Base-by-base conservation (phyloP, 441 rosid genomes). In the Capsella rubella region DNA sequence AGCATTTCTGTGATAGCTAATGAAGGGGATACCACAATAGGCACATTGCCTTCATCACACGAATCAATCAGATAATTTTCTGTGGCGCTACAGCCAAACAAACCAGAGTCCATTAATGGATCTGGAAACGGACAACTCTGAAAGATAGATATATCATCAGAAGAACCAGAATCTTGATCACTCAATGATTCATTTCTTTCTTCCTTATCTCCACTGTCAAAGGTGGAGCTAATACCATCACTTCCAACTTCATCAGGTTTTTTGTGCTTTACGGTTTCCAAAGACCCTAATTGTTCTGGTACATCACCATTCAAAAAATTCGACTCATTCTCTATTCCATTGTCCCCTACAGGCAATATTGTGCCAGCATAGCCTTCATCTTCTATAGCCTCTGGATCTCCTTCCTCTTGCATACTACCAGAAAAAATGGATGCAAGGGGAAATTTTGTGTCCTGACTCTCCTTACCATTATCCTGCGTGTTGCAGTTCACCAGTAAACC, bases 1-100 rank as follows among this genome's bases (percentile, higher is more conserved):
- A 81, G 43, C 68, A 81, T 35, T 53, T 52, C 67, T 16, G 71
- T 10, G 6, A 69, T n/a, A 65, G 67, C 86, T 54, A 58, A 61
- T 56, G 81, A 69, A 75, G 80, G 47, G 35, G 81, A 77, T 56
- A 29, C 73, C 37, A 39, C 59, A 55, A 43, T 64, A 66, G 74
- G 61, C 57, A 14, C 13, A 78, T 68, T 78, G 64, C 73, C 79
- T 56, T 81, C 85, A 47, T 37, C 63, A 9, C 72, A 63, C 21
- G 75, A 58, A 56, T 39, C 75, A 64, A 74, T 77, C 74, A 51
- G 67, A 29, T 58, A 65, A 62, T 53, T 76, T 43, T 78, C 59
- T 59, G 76, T 61, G 53, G 66, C 37, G 51, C 47, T 62, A 77
- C 65, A 64, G 50, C 76, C 57, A 43, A 58, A 59, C 11, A 66